These are phyloP conservation scores for Vairimorpha ceranae DNA, from an alignment of 371 early-diverging fungal species.

Conservation along the genomic window DNA sequence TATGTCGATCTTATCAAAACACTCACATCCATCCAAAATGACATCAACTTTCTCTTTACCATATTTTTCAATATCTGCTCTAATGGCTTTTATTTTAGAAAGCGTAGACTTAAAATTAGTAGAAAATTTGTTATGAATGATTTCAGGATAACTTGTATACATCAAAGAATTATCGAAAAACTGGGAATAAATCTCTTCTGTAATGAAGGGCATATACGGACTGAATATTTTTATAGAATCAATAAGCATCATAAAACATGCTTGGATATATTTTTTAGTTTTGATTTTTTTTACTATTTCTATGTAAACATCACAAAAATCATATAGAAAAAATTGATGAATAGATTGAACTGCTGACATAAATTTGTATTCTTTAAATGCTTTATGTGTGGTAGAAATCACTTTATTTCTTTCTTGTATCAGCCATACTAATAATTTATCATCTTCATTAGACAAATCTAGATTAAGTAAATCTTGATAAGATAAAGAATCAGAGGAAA, in stretches of 20 bases:
- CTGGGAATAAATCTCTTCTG: slow-evolving; percentile 80
- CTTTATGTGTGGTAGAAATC: slow-evolving; percentile 69
- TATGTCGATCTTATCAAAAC: no score
- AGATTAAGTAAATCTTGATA: not conserved
- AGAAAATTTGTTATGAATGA: not conserved
- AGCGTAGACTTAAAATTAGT: not conserved
- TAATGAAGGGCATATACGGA: slow-evolving; percentile 97
- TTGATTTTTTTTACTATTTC: slow-evolving; percentile 65
- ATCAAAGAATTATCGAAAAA: slow-evolving; percentile 6
- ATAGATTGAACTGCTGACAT: slow-evolving; percentile 80
- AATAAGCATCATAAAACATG: slow-evolving; percentile 72
- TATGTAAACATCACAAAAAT: slow-evolving; percentile 92
- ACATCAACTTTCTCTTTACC: no score
- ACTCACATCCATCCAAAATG: no score
- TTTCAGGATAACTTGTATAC: not conserved
- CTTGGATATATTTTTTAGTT: slow-evolving; percentile 43
- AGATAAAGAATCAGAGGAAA: not conserved
- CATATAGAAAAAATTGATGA: slow-evolving; percentile 86
- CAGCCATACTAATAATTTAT: slow-evolving; percentile 70
- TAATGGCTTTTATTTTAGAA: not conserved
- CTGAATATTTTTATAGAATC: slow-evolving; percentile 81
- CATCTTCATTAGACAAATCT: not conserved
- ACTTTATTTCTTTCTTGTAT: slow-evolving; percentile 76
- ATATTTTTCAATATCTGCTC: not conserved
- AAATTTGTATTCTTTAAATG: slow-evolving; percentile 77